Conservation (phyloP, 805 yeast species). For the Nematodospora valgi region DNA sequence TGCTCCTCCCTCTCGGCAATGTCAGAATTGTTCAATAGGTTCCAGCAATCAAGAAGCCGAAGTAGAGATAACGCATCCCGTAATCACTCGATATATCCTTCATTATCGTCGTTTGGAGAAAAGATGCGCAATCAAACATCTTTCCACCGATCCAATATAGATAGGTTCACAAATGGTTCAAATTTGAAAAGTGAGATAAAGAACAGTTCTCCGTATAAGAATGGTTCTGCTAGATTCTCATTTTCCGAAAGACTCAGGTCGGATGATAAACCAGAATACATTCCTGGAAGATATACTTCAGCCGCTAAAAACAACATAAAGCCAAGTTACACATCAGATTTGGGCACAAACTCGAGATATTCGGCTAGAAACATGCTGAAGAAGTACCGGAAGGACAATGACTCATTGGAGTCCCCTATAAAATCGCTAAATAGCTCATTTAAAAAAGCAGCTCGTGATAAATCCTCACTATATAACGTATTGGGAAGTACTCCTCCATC, state of each 20-base stretch:
- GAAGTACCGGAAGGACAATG: no score
- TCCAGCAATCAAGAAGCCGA: constrained; percentile 4
- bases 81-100: background rate
- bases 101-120: background rate
- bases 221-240: no score
- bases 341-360: no score
- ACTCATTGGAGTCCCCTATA: constrained; percentile 5
- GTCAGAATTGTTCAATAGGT: constrained; percentile 8
- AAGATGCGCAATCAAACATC: background rate
- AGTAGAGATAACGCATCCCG: background rate
- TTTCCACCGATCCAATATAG: background rate
- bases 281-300: no score
- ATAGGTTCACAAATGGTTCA: background rate
- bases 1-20: no score
- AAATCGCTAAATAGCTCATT: constrained; percentile 2
- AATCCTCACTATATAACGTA: constrained; percentile 6
- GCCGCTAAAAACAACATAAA: no score
- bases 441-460: background rate
- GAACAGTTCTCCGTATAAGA: no score
- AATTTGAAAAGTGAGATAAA: no score
- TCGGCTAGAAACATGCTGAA: background rate
- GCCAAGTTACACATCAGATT: no score
- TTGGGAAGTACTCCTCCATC: constrained; percentile 3
- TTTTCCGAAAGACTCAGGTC: no score
- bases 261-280: no score